Evolutionary conservation across 202 grass and related monocot genomes (phyloP), one percentile per base, ranked within the genome.

Genomic region (Brachypodium distachyon): DNA sequence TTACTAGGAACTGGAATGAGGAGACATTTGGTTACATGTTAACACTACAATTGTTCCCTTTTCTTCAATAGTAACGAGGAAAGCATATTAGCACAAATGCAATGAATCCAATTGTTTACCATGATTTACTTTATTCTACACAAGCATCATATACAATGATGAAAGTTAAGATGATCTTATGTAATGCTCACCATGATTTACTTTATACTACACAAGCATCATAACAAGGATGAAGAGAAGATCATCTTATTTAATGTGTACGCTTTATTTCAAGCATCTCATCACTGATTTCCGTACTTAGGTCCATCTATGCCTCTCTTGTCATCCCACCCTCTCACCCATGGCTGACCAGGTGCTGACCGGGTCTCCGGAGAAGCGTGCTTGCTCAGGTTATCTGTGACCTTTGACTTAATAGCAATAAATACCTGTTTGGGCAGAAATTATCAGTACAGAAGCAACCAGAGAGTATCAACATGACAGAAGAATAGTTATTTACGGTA

Each of bases 271-370:
- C 26, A 78, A 73, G 33, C 31, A 47, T 22, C 46, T 29, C 32
- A 67, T 98, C 84, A 98, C 80, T 98, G 95, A 73, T 98, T 98
- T 67, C 95, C 95, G 11, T 84, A 92, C 82, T 87, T 97, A 12
- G 89, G 87, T 52, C 89, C 89, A 58, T 78, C 87, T 31, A 72
- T 62, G 31, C 87, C 87, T 76, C 72, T 90, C 85, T 92, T 95
- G 77, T 98, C 95, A 76, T 98, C 91, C 95, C 91, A 95, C 79
- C 95, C 95, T 81, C 91, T 92, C 18, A 98, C 89, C 91, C 91
- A 98, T 56, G 91, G 91, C 54, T 87, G 95, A 58, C 95, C 91
- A 72, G 91, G 95, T 16, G 57, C 73, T 82, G 91, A 90, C 71
- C 91, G 85, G 52, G 91, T 92, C 64, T 91, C 91, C 0, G 89